Conservation (phyloP, 148 eudicot genomes). For the Rhododendron williamsianum region DNA sequence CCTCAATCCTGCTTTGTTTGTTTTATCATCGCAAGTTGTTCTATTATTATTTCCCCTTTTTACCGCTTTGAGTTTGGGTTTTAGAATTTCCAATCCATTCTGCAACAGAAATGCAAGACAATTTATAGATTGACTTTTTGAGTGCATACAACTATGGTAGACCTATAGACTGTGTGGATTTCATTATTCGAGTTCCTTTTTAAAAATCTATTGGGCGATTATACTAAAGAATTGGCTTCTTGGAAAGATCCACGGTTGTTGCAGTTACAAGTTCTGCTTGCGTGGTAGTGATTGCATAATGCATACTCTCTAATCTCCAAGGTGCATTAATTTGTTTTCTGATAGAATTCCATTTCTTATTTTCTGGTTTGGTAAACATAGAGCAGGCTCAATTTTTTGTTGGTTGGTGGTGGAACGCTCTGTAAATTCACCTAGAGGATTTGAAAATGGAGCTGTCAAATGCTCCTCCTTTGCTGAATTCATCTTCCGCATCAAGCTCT, state of each 20-base stretch:
- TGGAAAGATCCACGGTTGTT: not conserved
- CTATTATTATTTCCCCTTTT: not conserved
- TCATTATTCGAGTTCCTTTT: not conserved
- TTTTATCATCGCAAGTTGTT: not conserved
- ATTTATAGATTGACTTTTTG: not conserved
- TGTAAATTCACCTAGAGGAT: not conserved
- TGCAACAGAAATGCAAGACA: no score
- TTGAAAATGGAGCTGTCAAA: constrained; percentile 10
- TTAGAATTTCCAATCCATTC: not conserved
- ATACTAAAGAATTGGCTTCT: not conserved
- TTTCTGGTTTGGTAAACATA: not conserved
- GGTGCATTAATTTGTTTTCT: not conserved
- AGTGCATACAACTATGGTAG: not conserved
- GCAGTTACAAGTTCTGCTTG: not conserved
- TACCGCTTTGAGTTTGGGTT: not conserved
- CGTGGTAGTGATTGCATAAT: not conserved
- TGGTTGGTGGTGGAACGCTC: not conserved
- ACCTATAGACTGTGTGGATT: not conserved
- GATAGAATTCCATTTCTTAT: not conserved
- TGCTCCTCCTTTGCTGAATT: not conserved
- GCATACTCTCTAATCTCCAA: not conserved
- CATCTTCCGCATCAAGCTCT: not conserved
- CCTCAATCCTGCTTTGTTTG: not conserved
- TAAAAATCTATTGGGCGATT: not conserved
- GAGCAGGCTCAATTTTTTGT: not conserved